A percentile compares a stretch with the other conserved stretches of the same genome.
Evolutionary conservation across 768 basidiomycete genomes (phyloP).

Genomic region (Naematelia aurantialba): DNA sequence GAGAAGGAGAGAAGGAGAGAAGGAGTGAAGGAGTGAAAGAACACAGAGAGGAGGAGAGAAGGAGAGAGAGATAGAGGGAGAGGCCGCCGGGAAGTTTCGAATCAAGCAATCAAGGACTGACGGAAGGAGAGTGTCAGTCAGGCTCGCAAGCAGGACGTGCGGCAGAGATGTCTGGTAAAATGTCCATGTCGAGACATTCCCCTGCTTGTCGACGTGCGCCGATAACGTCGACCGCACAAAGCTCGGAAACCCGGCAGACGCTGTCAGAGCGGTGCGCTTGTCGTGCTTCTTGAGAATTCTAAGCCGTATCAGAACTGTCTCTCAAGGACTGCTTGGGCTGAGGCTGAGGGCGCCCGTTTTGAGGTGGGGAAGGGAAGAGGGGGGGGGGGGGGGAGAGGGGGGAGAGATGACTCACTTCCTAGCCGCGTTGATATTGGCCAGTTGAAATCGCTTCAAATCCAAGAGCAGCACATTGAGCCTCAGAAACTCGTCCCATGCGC

Average conservation of each 20-base stretch:
- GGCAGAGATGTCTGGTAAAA: conserved; percentile 56
- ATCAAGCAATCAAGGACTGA: conserved; percentile 60
- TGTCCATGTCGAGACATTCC: conserved; percentile 48
- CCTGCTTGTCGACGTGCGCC: conserved; percentile 31
- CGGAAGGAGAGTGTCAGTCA: conserved; percentile 77
- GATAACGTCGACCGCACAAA: conserved; percentile 49
- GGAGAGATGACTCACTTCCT: conserved; percentile 58
- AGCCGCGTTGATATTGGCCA: conserved; percentile 80
- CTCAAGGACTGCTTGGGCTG: background rate
- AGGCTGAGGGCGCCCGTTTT: background rate
- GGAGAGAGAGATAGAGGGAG: background rate
- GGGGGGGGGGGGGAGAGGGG: no score
- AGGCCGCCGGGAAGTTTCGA: conserved; percentile 55
- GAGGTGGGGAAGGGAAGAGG: no score
- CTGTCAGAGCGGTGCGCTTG: conserved; percentile 77
- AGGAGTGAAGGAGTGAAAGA: background rate
- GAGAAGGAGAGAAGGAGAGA: no score
- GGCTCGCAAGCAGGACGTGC: conserved; percentile 69
- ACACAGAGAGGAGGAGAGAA: background rate
- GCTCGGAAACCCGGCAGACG: conserved; percentile 54
- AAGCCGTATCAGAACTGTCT: background rate
- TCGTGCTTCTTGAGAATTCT: conserved; percentile 77
- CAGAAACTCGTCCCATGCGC: conserved; percentile 67
- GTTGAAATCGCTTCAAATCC: conserved; percentile 79
- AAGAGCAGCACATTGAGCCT: conserved; percentile 73